Evolutionary conservation across 139 green algal genomes (phyloP), one percentile per base, ranked within the genome.

Genomic region (Pseudopediastrum boryanum): DNA sequence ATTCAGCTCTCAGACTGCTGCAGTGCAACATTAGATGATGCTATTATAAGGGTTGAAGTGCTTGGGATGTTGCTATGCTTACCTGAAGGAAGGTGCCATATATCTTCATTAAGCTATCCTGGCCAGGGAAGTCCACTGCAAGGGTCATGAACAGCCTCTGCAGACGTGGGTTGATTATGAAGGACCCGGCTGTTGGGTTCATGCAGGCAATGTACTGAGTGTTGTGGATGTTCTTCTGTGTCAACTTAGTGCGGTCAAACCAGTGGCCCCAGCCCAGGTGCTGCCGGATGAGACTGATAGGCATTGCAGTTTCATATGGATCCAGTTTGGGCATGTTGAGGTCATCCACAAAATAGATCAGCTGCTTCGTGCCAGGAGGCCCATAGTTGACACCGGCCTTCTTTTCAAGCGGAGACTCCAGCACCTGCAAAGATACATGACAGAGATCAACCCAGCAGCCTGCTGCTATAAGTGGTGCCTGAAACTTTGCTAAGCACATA

Each of bases 141-240:
- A 97, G 86, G 10, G 93, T 96, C 85, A 96, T 94, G 90, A 97
- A 97, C 23, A 97, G 91, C 13, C 93, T 90, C 87, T 97, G 93
- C 85, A 97, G 86, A 44, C 93, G 88, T 21, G 93, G 93, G 88
- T 97, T 95, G 87, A 97, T 90, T 50, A 93, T 77, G 76, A 97
- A 97, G 21, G 91, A 94, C 66, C 93, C 93, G 2, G 93, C 93
- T 1, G 92, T 96, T 42, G 93, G 93, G 87, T 97, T 97, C 93
- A 97, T 97, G 85, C 86, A 92, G 36, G 93, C 91, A 42, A 97
- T 86, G 83, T 92, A 94, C 84, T 95, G 82, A 42, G 91, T 94
- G 88, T 95, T 95, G 82, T 91, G 88, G 83, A 97, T 95, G 88
- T 95, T 95, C 90, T 96, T 97, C 83, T 90, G 92, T 6, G 91